Base-by-base conservation (phyloP, 805 yeast species). In the Grigorovia humatica region DNA sequence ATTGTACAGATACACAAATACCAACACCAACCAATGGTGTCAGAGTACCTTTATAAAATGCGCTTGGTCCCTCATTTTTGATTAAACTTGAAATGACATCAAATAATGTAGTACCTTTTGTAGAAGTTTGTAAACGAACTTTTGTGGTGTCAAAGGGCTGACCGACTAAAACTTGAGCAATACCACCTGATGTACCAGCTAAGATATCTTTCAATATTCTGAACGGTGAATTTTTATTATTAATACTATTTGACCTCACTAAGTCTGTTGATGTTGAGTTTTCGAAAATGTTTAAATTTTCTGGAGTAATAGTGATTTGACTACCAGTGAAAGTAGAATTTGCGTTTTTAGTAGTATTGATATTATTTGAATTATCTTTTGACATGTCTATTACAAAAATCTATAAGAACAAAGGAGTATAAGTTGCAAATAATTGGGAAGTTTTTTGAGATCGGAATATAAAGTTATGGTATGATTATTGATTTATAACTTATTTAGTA, bases 11-110 rank as follows among this genome's bases (percentile, higher is more conserved):
- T 12, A 93, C 97, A 74, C 97, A 90, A 0, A 96, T 96, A 49
- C 99, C 99, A n/a, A 91, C 88, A 12, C 99, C 99, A 40, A 91
- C 68, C 59, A 93, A 74, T 19, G 99, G 99, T 1, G 97, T 90
- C 59, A 89, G 62, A 1, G 96, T 89, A 40, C 99, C 99, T 68
- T 95, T 83, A 68, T 93, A 93, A 63, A 93, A 88, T 0, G 95
- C 99, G 41, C 71, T 53, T 7, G 82, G 77, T 1, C 99, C 99
- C 69, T 93, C 99, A 52, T 85, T 82, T 43, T 75, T 73, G 42
- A 91, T 45, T 51, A 93, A 73, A 59, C 81, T 76, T 62, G 78
- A 77, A 19, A 89, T 81, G 11, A 88, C 96, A 59, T 88, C 95
- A 52, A 79, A 59, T 0, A 96, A 83, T 1, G 64, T 52, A 38